Conservation (phyloP, 345 rosid species). For the Syzygium jambos region DNA sequence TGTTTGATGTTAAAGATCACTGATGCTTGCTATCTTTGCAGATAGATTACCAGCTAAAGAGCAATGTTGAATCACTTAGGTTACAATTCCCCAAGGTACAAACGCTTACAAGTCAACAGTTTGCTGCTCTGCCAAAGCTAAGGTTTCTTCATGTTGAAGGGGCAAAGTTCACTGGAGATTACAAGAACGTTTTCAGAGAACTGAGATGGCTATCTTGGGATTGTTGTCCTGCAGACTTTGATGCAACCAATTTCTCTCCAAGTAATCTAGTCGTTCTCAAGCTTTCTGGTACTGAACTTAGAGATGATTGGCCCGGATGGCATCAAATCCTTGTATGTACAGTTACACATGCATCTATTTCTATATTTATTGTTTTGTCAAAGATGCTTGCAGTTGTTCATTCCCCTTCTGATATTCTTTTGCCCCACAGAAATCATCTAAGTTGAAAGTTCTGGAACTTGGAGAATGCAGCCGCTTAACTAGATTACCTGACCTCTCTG, state of each 20-base stretch:
- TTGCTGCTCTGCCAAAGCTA: background rate
- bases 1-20: background rate
- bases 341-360: no score
- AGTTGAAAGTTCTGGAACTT: background rate
- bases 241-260: no score
- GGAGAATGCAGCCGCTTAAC: background rate
- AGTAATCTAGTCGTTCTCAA: no score
- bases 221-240: background rate
- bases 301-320: accelerated
- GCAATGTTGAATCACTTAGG: background rate
- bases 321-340: accelerated
- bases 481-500: background rate
- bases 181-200: accelerated
- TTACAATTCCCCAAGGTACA: background rate
- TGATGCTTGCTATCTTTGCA: background rate
- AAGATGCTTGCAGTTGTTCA: background rate
- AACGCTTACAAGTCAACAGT: background rate
- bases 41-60: background rate
- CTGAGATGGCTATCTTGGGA: background rate
- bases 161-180: background rate
- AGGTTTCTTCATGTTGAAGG: background rate
- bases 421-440: background rate
- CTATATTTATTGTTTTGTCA: background rate
- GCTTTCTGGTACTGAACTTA: no score
- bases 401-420: background rate